Conservation (phyloP, 1,284 basidiomycete genomes). For the Sporisorium iseilematis-ciliati region DNA sequence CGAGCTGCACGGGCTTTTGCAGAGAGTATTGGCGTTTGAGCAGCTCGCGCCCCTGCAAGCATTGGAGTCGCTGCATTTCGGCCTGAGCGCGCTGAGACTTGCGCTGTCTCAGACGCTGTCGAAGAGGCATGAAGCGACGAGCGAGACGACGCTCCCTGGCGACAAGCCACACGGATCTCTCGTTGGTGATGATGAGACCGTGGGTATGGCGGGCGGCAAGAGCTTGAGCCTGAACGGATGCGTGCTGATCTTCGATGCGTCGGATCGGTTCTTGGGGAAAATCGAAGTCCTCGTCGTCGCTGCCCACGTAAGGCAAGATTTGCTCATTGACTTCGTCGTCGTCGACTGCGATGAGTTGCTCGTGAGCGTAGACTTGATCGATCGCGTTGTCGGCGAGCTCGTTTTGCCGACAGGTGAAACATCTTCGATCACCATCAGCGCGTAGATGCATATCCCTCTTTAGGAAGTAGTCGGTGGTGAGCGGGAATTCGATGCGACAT, state of each 20-base stretch:
- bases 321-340: constrained; percentile 1
- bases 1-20: too few species aligned
- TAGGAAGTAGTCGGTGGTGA: constrained; percentile 8
- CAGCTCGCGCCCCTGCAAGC: too few species aligned
- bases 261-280: background rate
- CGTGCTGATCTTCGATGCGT: constrained; percentile 11
- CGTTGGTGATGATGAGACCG: too few species aligned
- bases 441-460: background rate
- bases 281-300: too few species aligned
- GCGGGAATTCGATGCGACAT: constrained; percentile 22
- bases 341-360: background rate
- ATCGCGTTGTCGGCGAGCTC: background rate
- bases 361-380: background rate
- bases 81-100: too few species aligned
- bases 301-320: too few species aligned
- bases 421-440: background rate
- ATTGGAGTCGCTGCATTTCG: too few species aligned
- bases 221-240: background rate
- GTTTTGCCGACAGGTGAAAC: constrained; percentile 11
- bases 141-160: constrained; percentile 1
- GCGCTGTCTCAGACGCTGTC: too few species aligned
- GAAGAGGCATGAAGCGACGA: constrained; percentile 10
- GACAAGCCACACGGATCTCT: too few species aligned
- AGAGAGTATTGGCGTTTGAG: too few species aligned
- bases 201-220: background rate